Evolutionary conservation across 768 basidiomycete species (phyloP).

Genomic region (Boletus rex-veris): DNA sequence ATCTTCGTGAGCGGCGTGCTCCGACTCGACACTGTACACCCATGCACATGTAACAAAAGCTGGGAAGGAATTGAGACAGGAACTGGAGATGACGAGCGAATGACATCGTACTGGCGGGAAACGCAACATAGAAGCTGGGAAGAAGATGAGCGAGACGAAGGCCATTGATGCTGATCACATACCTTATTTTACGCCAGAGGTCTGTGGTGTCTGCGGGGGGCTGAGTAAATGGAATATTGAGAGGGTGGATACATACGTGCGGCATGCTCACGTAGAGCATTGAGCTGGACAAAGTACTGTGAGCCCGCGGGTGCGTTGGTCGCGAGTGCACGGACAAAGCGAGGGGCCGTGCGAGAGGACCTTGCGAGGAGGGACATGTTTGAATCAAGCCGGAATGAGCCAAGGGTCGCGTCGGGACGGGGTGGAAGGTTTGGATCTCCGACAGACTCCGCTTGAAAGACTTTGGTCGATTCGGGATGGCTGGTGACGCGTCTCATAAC

Average conservation of each 20-base stretch:
- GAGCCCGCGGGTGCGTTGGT: conserved; percentile 37
- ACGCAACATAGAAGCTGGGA: conserved; percentile 65
- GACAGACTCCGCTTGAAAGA: conserved; percentile 32
- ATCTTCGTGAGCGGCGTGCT: conserved; percentile 69
- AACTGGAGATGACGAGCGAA: not conserved
- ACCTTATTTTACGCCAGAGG: conserved; percentile 89
- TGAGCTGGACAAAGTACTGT: conserved; percentile 48
- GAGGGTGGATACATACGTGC: conserved; percentile 40
- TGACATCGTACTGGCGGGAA: conserved; percentile 63
- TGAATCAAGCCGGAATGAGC: conserved; percentile 5
- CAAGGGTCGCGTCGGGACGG: conserved; percentile 27
- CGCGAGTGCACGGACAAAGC: conserved; percentile 35
- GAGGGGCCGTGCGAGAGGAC: conserved; percentile 29
- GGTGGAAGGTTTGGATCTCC: conserved; percentile 17
- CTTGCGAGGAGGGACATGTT: conserved; percentile 51
- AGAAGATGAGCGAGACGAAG: conserved; percentile 5
- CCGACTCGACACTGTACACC: conserved; percentile 51
- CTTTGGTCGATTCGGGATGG: conserved; percentile 25
- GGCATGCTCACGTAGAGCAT: conserved; percentile 64
- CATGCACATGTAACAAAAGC: conserved; percentile 34
- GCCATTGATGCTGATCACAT: conserved; percentile 16
- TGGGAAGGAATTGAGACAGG: conserved; percentile 15
- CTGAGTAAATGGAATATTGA: conserved; percentile 8
- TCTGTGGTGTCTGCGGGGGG: conserved; percentile 58
- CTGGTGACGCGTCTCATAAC: conserved; percentile 40